Conservation (phyloP, 306 rosid genomes). For the Sicyos edulis region DNA sequence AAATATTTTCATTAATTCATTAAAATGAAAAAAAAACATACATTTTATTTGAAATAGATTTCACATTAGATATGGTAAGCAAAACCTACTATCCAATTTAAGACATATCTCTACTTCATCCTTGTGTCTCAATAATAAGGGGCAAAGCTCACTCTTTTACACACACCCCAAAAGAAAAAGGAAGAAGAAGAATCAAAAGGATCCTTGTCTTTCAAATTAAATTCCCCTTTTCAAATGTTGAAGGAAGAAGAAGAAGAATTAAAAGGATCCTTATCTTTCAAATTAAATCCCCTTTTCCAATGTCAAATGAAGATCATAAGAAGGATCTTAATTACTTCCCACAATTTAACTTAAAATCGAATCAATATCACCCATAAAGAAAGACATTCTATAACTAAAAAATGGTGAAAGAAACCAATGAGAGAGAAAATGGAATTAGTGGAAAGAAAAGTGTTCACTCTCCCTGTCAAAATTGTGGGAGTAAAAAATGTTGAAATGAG, state of each 20-base stretch:
- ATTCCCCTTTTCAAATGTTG: too few species aligned
- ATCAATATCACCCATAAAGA: too few species aligned
- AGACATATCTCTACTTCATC: constrained; percentile 2
- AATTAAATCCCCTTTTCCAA: too few species aligned
- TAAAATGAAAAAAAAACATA: background rate
- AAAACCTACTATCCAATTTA: constrained; percentile 14
- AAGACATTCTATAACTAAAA: too few species aligned
- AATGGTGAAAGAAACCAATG: too few species aligned
- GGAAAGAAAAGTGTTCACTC: too few species aligned
- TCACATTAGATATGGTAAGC: background rate
- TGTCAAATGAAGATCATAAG: constrained; percentile 6
- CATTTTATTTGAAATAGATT: background rate
- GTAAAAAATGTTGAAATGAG: too few species aligned
- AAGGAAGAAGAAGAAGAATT: too few species aligned
- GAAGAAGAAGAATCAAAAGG: background rate
- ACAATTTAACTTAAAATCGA: too few species aligned
- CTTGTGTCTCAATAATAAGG: background rate
- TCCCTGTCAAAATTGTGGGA: too few species aligned
- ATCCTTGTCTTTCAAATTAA: background rate
- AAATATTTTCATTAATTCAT: background rate
- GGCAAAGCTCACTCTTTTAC: constrained; percentile 17
- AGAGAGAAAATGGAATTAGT: too few species aligned
- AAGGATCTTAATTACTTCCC: background rate
- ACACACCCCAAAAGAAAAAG: background rate
- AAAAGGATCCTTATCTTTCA: too few species aligned